These are phyloP conservation scores for Coemansia sp. DNA, from an alignment of 192 early-diverging fungal species.

Conservation along the genomic window DNA sequence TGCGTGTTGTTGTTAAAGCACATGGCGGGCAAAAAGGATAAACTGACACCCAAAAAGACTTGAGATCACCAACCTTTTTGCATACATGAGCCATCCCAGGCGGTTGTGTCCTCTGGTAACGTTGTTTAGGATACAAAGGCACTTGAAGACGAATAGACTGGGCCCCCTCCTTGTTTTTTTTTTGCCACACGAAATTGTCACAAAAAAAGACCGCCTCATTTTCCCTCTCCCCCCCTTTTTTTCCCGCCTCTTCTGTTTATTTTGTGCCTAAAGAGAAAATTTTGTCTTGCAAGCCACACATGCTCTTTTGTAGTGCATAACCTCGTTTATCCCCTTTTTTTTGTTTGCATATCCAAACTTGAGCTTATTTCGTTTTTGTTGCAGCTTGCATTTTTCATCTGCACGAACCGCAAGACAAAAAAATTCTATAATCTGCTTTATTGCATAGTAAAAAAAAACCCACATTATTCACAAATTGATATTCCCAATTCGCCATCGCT, in stretches of 20 bases:
- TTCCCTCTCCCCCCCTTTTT: neutral
- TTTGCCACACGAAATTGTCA: neutral
- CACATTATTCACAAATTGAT: neutral
- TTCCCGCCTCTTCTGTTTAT: neutral
- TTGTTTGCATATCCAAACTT: conserved; percentile 10
- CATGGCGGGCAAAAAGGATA: too few relatives aligned
- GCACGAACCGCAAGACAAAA: conserved; percentile 9
- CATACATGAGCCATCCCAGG: too few relatives aligned
- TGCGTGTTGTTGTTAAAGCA: too few relatives aligned
- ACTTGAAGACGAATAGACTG: too few relatives aligned
- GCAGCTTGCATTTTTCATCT: conserved; percentile 12
- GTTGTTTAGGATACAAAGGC: too few relatives aligned
- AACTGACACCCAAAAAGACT: too few relatives aligned
- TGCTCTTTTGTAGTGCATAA: conserved; percentile 14
- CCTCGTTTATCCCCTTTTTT: conserved; percentile 4
- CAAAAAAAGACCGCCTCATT: conserved; percentile 7
- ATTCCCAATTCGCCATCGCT: too few relatives aligned
- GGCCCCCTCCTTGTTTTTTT: too few relatives aligned
- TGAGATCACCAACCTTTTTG: too few relatives aligned
- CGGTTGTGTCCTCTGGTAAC: too few relatives aligned
- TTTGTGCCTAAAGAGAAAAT: too few relatives aligned
- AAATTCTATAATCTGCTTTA: neutral
- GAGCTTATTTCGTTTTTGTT: conserved; percentile 5
- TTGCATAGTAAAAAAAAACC: too few relatives aligned
- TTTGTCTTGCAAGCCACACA: conserved; percentile 12